Base-by-base conservation (phyloP, 1,139 yeast genomes). In the Blastobotrys illinoisensis region DNA sequence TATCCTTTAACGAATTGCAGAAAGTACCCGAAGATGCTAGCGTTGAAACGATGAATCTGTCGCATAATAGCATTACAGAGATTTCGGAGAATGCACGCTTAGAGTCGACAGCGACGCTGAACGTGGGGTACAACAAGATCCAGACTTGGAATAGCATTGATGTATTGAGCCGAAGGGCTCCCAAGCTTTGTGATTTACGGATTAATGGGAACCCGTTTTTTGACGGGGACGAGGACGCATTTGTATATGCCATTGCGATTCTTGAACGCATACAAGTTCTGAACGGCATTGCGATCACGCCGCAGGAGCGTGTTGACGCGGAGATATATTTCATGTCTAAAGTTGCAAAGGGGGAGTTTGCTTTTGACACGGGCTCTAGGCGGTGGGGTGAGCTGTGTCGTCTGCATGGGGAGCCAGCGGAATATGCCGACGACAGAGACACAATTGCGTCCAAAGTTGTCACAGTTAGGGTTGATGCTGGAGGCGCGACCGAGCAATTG, bases 281-380 rank as follows among this genome's bases (percentile, higher is more conserved):
- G 16, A 83, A 89, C 62, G 95, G 96, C 0, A 75, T 81, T 1
- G 50, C 51, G 0, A 69, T 88, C 6, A 65, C 72, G 1, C 55
- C 56, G 0, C 75, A 71, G 1, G 86, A 84, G 54, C 74, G 89
- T 26, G 60, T 59, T 1, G 86, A 85, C 59, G 85, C 88, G 0
- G 96, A 88, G 63, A 66, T 87, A 3, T 88, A 79, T 63, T 83
- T 86, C 60, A 73, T 86, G 36, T 76, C 83, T 1, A 76, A 77
- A 59, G 82, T 85, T 0, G 67, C 64, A 13, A 64, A 67, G 18
- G 73, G 74, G 0, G 60, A 63, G 7, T 64, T 71, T 46, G 53
- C 55, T 0, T 74, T 72, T 54, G 64, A 73, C 53, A 51, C 56
- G 23, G 54, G 67, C 44, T 9, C 49, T 18, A 46, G 7, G 14